phyloP scores from a whole-genome alignment of 2,329 filamentous ascomycete genomes.

The Penicillium psychrosexuale region DNA sequence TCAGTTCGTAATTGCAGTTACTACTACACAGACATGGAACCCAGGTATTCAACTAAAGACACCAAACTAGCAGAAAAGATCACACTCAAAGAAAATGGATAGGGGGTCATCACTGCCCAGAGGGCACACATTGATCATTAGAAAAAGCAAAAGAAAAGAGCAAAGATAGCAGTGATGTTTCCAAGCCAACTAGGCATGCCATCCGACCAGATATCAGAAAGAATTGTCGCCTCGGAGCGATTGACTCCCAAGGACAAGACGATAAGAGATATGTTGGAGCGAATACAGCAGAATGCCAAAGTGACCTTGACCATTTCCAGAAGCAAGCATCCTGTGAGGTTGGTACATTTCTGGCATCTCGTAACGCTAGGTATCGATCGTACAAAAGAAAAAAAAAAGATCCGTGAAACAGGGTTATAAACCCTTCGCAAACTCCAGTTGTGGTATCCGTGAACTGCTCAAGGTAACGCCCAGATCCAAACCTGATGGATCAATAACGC shows the following conservation, averaged over 20 bases:
- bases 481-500: slow-evolving; percentile 3
- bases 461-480: slow-evolving; percentile 3
- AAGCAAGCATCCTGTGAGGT: slow-evolving; percentile 5
- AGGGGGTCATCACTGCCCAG: slow-evolving; percentile 6
- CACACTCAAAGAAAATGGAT: slow-evolving; percentile 6
- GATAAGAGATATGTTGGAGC: not conserved
- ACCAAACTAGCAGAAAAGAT: slow-evolving; percentile 16
- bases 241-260: not conserved
- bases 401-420: slow-evolving; percentile 17
- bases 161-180: slow-evolving; percentile 2
- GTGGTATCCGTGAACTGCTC: slow-evolving; percentile 12
- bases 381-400: slow-evolving; percentile 21
- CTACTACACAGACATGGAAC: slow-evolving; percentile 14
- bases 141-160: not conserved
- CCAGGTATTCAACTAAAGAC: slow-evolving; percentile 15
- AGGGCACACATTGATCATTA: slow-evolving; percentile 7
- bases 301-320: not conserved
- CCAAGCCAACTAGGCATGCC: not conserved
- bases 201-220: not conserved
- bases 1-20: slow-evolving; percentile 6
- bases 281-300: slow-evolving; percentile 1
- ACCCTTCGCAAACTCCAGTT: slow-evolving; percentile 23
- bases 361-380: slow-evolving; percentile 17
- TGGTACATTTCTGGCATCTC: slow-evolving; percentile 23
- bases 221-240: not conserved